Conservation (phyloP, 1,284 basidiomycete genomes). For the Lentinus polychrous region DNA sequence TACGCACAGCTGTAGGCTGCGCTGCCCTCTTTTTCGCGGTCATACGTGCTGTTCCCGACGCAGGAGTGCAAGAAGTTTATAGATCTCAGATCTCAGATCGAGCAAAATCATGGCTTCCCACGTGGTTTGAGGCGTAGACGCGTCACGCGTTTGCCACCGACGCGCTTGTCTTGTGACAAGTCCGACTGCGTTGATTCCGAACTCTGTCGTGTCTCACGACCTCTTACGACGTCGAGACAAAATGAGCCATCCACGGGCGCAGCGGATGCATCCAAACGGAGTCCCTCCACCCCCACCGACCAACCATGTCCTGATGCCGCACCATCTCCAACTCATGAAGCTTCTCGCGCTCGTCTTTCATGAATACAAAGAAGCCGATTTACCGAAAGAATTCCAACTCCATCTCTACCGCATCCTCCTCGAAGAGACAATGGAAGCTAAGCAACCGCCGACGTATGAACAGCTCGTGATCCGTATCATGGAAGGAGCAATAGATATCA, state of each 20-base stretch:
- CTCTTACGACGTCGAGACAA: too few species aligned
- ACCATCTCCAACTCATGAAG: slow-evolving; percentile 62
- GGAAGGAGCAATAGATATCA: slow-evolving; percentile 3
- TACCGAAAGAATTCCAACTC: slow-evolving; percentile 54
- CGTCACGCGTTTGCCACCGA: too few species aligned
- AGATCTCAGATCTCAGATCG: neutral
- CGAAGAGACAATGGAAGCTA: slow-evolving; percentile 47
- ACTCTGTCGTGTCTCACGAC: too few species aligned
- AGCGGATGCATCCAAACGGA: neutral
- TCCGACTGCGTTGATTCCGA: too few species aligned
- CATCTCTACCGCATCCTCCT: slow-evolving; percentile 58
- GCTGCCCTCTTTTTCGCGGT: slow-evolving; percentile 17
- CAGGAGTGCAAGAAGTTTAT: neutral
- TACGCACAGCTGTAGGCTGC: slow-evolving; percentile 16
- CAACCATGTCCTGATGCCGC: slow-evolving; percentile 59
- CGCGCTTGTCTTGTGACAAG: too few species aligned
- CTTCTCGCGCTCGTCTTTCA: slow-evolving; percentile 55
- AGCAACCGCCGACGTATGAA: slow-evolving; percentile 8
- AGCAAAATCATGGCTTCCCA: too few species aligned
- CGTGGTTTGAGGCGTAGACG: too few species aligned
- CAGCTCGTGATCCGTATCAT: slow-evolving; percentile 8
- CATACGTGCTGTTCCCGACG: slow-evolving; percentile 15
- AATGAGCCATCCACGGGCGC: too few species aligned
- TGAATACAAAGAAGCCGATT: slow-evolving; percentile 40
- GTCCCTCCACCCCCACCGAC: slow-evolving; percentile 39